Base-by-base conservation (phyloP, 2,329 filamentous ascomycete genomes). In the Alternaria atra region DNA sequence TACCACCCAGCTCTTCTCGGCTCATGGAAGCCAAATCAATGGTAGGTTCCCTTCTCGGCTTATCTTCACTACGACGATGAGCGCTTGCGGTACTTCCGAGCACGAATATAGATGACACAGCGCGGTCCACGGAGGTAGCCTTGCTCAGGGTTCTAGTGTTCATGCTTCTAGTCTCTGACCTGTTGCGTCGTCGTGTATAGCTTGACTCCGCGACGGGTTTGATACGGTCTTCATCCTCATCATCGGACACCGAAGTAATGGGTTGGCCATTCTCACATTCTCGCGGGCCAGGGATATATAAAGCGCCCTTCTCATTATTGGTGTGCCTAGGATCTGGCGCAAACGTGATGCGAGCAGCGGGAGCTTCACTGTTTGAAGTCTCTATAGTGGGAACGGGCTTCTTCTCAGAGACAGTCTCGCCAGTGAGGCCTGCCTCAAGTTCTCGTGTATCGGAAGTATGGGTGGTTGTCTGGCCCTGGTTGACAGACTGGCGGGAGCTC, bases 1-100 rank as follows among this genome's bases (percentile, higher is more conserved):
- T 97, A 20, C 95, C 95, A 8, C 95, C 95, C 4, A 99, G 82
- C 77, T 99, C 95, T 75, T 99, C 94, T 65, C 29, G 79, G 80
- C 82, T 81, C 17, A 78, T 64, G 0, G 73, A 70, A 0, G 79
- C 79, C 50, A 85, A 43, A 51, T 84, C 81, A 30, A 78, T 61
- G 32, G 78, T 61, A 25, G 85, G 85, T 27, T 79, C 71, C 0
- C 81, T 84, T 59, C 81, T 74, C 10, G 56, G 42, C 30, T 40
- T 61, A 3, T 55, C 57, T 10, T 60, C 52, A 8, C 63, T 68
- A 7, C 40, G 27, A 17, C 77, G 13, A 12, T 76, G 15, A 15
- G 8, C 27, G 94, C 87, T 79, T 98, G 93, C 64, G 94, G 93
- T 69, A 17, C 60, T 51, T 20, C 57, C 52, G 39, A 82, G 68